Evolutionary conservation across 352 stramenopile species (phyloP).

Genomic region (Phytopythium delawarense): DNA sequence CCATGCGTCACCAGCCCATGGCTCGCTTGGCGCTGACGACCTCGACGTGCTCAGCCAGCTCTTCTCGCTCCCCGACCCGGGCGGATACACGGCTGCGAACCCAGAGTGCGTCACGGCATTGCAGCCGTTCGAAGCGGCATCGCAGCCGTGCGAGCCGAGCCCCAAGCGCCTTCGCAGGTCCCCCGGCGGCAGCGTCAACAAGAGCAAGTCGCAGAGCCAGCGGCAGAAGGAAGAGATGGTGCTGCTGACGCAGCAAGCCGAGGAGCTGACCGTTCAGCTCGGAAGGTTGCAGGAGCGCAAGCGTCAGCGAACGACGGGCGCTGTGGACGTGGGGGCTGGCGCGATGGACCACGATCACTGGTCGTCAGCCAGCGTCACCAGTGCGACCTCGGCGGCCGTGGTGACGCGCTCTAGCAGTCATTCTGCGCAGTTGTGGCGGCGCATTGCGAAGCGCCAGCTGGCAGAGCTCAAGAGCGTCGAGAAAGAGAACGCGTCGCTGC

Average conservation of each 20-base stretch:
- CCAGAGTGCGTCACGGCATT: not conserved
- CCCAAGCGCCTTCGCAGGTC: constrained; percentile 14
- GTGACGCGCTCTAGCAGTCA: not conserved
- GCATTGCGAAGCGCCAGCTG: constrained; percentile 13
- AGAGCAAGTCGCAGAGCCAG: constrained; percentile 26
- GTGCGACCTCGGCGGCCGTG: not conserved
- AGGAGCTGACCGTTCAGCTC: constrained; percentile 22
- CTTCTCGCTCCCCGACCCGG: not conserved
- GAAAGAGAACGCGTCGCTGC: constrained; percentile 37
- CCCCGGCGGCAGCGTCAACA: not conserved
- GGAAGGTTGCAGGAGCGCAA: constrained; percentile 19
- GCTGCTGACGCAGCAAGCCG: constrained; percentile 20
- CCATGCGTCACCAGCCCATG: not conserved
- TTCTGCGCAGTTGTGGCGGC: constrained; percentile 5
- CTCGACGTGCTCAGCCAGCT: constrained; percentile 1
- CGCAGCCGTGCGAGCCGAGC: not conserved
- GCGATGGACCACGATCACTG: not conserved
- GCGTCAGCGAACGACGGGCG: constrained; percentile 3
- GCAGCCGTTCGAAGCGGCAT: not conserved
- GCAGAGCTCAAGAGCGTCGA: constrained; percentile 19
- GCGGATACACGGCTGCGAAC: no score
- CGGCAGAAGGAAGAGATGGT: constrained; percentile 32
- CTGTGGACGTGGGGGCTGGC: not conserved
- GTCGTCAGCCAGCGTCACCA: not conserved
- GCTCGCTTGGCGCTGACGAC: not conserved